phyloP scores from a whole-genome alignment of 225 moss, liverwort and hornwort genomes.

The Physcomitrellopsis africana region DNA sequence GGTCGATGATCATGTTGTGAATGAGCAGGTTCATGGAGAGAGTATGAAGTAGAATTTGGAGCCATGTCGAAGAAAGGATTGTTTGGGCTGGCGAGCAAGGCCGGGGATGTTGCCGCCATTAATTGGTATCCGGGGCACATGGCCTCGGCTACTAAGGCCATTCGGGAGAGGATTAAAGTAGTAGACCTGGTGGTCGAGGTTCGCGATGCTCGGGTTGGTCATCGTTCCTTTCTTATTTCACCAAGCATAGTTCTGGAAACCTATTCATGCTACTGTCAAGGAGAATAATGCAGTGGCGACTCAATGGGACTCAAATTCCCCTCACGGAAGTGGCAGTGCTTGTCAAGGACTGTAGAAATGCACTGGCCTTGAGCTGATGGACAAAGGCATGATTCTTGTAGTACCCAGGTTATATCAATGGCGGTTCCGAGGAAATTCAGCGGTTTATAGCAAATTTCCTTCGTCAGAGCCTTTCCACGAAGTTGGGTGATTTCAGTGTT shows the following conservation, averaged over 20 bases:
- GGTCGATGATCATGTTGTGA: not conserved
- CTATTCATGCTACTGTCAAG: not conserved
- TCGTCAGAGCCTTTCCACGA: not conserved
- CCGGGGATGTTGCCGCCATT: constrained; percentile 56
- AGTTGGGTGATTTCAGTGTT: not conserved
- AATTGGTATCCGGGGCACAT: constrained; percentile 99
- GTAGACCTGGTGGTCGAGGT: constrained; percentile 92
- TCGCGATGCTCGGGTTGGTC: constrained; percentile 89
- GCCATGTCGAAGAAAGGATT: constrained; percentile 56
- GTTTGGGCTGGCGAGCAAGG: constrained; percentile 54
- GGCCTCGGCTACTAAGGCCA: constrained; percentile 89
- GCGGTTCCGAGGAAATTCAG: not conserved
- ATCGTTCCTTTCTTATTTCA: not conserved
- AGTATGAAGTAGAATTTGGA: constrained; percentile 22
- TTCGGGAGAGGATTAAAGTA: constrained; percentile 80
- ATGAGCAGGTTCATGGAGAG: constrained; percentile 17
- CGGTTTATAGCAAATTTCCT: not conserved
- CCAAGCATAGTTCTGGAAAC: not conserved
- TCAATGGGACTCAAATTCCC: not conserved
- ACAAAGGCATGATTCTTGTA: not conserved
- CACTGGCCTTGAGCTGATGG: not conserved
- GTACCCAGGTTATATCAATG: not conserved
- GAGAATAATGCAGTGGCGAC: not conserved
- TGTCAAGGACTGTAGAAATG: not conserved
- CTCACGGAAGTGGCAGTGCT: not conserved